Conservation (phyloP, 768 basidiomycete genomes). For the Tylopilus sp. region DNA sequence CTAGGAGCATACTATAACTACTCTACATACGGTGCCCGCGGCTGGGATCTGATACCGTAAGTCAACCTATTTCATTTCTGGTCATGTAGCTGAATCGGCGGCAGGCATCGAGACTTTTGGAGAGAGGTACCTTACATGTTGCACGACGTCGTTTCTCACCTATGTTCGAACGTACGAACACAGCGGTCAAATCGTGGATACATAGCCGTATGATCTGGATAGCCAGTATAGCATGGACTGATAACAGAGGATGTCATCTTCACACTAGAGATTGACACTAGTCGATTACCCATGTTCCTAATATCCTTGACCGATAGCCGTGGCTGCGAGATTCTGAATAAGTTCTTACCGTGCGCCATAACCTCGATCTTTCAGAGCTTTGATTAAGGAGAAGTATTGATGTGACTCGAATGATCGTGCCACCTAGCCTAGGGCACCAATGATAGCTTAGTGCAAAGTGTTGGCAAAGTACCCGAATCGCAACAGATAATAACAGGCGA, state of each 20-base stretch:
- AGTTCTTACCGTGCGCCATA: too few species aligned
- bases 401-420: too few species aligned
- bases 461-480: too few species aligned
- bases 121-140: slow-evolving; percentile 85
- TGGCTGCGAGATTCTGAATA: background rate
- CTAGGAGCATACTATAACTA: slow-evolving; percentile 88
- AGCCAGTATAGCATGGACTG: background rate
- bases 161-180: slow-evolving; percentile 71
- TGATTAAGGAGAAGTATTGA: too few species aligned
- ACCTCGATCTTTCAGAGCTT: too few species aligned
- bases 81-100: background rate
- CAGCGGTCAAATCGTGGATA: slow-evolving; percentile 68
- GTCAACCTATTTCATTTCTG: slow-evolving; percentile 30
- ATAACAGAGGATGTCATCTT: slow-evolving; percentile 1
- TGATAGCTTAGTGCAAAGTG: too few species aligned
- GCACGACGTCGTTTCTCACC: slow-evolving; percentile 69
- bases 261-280: slow-evolving; percentile 5
- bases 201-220: slow-evolving; percentile 57
- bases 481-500: too few species aligned
- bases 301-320: background rate
- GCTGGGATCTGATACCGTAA: slow-evolving; percentile 80
- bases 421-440: too few species aligned
- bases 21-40: slow-evolving; percentile 80
- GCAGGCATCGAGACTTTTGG: slow-evolving; percentile 88
- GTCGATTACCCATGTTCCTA: slow-evolving; percentile 7